Base-by-base conservation (phyloP, 192 early-diverging fungal species). In the Kickxella alabastrina region DNA sequence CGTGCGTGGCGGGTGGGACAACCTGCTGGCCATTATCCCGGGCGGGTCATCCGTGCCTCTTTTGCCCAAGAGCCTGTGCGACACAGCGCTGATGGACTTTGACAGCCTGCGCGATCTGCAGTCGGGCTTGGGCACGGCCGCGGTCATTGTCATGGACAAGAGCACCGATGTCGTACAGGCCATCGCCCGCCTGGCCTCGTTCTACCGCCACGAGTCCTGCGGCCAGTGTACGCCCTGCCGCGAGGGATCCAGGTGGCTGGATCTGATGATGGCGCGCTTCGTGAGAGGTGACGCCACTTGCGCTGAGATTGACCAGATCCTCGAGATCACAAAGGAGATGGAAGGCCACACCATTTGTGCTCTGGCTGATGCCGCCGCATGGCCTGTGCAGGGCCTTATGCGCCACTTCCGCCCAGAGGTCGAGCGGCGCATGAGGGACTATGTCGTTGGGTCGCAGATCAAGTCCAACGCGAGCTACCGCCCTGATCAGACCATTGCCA, bases 261-360 rank as follows among this genome's bases (percentile, higher is more conserved):
- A 87, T 49, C 83, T 87, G 66, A 97, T 95, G 86, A 99, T 99
- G 96, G 79, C 80, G 17, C 85, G 96, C 38, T 95, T 99, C 71
- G 92, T 93, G 57, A 74, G 76, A 9, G 96, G 96, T 24, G 72
- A 91, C 51, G 92, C 87, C 5, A 83, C 80, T 10, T 59, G 77
- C 12, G 78, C 82, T 21, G 96, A 99, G 67, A 95, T 99, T 69
- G 96, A 99, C 68, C 88, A 90, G 84, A 92, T 99, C 37, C 82
- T 89, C 59, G 94, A 97, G 77, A 77, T 99, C 36, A 85, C 90
- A 25, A 84, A 93, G 68, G 88, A 97, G 78, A 99, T 99, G 78
- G 96, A 99, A 72, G 96, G 96, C 22, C 96, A 97, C 67, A 99
- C 96, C n/a, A 99, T 99, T 65, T 99, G 96, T 65, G 96, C 96